Conservation (phyloP, 208 protist species). For the Trypanosoma caninum region DNA sequence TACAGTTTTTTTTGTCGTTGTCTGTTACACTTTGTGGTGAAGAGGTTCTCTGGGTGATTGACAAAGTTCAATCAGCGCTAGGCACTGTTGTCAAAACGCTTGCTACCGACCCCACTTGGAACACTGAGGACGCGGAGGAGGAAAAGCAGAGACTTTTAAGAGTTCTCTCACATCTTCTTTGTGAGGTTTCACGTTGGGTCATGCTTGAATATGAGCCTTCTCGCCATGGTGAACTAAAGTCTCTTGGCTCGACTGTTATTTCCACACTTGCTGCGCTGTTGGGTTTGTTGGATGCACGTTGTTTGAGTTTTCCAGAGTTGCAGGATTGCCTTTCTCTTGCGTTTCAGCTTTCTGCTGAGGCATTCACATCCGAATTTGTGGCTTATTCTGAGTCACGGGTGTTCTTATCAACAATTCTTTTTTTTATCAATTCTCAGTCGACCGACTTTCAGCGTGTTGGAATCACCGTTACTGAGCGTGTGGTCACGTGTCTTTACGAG, state of each 20-base stretch:
- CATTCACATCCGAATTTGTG: constrained; percentile 57
- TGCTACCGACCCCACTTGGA: constrained; percentile 16
- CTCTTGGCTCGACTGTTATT: constrained; percentile 35
- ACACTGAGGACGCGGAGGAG: constrained; percentile 32
- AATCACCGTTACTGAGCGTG: constrained; percentile 39
- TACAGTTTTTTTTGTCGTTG: constrained; percentile 23
- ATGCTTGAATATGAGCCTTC: constrained; percentile 64
- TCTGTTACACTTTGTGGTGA: constrained; percentile 3
- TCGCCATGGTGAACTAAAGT: constrained; percentile 30
- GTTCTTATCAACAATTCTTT: constrained; percentile 68
- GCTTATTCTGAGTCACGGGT: constrained; percentile 34
- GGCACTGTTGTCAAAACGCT: constrained; percentile 7
- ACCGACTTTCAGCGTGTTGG: constrained; percentile 60
- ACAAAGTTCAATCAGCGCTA: constrained; percentile 13
- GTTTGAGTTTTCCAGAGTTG: constrained; percentile 47
- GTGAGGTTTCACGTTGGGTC: constrained; percentile 62
- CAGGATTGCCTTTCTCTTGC: constrained; percentile 58
- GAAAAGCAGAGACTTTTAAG: constrained; percentile 53
- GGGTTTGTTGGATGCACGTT: constrained; percentile 48
- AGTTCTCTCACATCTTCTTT: constrained; percentile 39
- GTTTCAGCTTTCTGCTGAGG: constrained; percentile 61
- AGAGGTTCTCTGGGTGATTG: constrained; percentile 12
- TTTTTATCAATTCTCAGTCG: constrained; percentile 47
- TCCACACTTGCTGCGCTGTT: constrained; percentile 46
- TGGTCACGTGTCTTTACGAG: constrained; percentile 36